Evolutionary conservation across 202 grass and related monocot species (phyloP).

Genomic region (Miscanthus sacchariflorus): DNA sequence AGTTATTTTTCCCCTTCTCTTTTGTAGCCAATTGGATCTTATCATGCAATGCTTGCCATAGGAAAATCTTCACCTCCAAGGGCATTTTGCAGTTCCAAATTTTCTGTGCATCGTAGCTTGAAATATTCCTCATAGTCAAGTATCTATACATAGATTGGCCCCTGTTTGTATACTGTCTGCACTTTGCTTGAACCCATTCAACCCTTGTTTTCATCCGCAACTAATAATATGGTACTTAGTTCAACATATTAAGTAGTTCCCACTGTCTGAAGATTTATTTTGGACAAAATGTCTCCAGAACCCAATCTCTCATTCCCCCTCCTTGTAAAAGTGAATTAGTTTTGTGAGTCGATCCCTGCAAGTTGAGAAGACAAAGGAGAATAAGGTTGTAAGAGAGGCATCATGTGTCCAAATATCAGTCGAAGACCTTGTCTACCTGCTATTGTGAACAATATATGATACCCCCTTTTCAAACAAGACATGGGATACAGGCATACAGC

Average conservation of each 20-base stretch:
- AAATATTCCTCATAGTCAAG: background rate
- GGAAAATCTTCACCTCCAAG: background rate
- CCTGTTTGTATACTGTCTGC: background rate
- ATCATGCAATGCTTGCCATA: background rate
- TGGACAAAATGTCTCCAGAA: background rate
- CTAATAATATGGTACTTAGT: background rate
- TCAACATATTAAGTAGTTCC: background rate
- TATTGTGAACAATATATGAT: constrained; percentile 1
- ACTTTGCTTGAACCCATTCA: background rate
- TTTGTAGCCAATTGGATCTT: background rate
- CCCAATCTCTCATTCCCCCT: background rate
- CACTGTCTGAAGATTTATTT: background rate
- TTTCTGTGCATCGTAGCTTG: constrained; percentile 6
- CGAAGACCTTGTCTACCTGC: constrained; percentile 13
- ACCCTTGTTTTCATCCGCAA: background rate
- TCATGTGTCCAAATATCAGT: constrained; percentile 1
- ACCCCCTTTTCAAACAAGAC: background rate
- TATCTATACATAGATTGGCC: background rate
- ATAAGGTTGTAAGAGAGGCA: background rate
- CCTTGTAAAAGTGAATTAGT: background rate
- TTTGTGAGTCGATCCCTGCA: background rate
- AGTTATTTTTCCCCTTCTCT: background rate
- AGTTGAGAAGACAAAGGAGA: background rate
- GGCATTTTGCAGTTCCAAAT: background rate
- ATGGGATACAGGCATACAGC: too few species aligned